phyloP scores from a whole-genome alignment of 768 basidiomycete genomes.

The Thelephora aurantiotincta region DNA sequence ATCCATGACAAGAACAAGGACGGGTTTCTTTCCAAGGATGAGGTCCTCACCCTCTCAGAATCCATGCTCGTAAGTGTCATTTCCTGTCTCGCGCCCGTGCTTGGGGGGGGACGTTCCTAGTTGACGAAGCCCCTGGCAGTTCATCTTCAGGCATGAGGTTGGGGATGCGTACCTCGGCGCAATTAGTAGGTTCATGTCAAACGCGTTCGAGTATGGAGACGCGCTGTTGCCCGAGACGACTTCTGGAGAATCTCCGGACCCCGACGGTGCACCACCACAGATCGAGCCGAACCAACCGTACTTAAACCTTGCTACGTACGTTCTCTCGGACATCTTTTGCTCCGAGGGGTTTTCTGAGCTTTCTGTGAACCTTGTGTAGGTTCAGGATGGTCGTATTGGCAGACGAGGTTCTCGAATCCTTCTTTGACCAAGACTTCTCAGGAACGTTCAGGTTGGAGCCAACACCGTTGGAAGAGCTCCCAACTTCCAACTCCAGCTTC shows the following conservation, averaged over 20 bases:
- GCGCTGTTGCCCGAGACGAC: constrained; percentile 51
- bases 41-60: constrained; percentile 90
- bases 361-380: constrained; percentile 21
- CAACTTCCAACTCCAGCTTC: constrained; percentile 43
- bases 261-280: constrained; percentile 26
- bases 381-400: constrained; percentile 99
- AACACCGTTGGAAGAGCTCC: constrained; percentile 52
- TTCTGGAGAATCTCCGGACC: constrained; percentile 17
- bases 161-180: constrained; percentile 96
- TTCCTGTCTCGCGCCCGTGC: not conserved
- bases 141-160: constrained; percentile 94
- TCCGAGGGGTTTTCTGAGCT: not conserved
- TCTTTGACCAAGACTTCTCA: constrained; percentile 88
- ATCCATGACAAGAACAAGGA: constrained; percentile 95
- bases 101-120: constrained; percentile 4
- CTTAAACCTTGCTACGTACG: constrained; percentile 79
- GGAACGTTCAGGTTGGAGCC: constrained; percentile 74
- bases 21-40: constrained; percentile 90
- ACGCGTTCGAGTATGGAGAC: constrained; percentile 96
- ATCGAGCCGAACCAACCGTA: constrained; percentile 78
- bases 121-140: constrained; percentile 30
- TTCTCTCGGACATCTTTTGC: not conserved
- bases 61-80: constrained; percentile 60
- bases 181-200: constrained; percentile 94
- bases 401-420: constrained; percentile 90